These are phyloP conservation scores for Phytophthora tubulina DNA, from an alignment of 352 stramenopile species.

Conservation along the genomic window DNA sequence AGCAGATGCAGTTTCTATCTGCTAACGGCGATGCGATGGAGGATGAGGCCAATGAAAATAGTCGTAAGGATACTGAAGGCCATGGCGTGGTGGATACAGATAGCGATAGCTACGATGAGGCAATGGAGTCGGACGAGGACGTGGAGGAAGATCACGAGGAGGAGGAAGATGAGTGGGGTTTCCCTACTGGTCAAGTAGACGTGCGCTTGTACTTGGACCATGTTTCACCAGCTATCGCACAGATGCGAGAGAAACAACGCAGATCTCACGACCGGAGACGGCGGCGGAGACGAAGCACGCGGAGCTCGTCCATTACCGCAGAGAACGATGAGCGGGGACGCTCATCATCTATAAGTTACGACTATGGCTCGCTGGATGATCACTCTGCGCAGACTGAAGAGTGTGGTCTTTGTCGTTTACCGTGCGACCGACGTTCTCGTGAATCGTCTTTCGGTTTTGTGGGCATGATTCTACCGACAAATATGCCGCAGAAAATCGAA, in stretches of 20 bases:
- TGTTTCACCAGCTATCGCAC: slow-evolving; percentile 67
- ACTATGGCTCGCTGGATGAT: slow-evolving; percentile 39
- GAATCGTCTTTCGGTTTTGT: slow-evolving; percentile 74
- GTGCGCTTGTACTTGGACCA: slow-evolving; percentile 76
- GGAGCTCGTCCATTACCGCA: slow-evolving; percentile 38
- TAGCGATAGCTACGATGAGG: slow-evolving; percentile 40
- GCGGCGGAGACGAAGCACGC: slow-evolving; percentile 46
- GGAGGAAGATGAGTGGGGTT: slow-evolving; percentile 82
- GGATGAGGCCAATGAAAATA: slow-evolving; percentile 20
- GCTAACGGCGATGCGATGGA: slow-evolving; percentile 46
- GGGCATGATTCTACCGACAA: slow-evolving; percentile 74
- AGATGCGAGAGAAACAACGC: slow-evolving; percentile 61
- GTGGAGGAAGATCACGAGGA: slow-evolving; percentile 66
- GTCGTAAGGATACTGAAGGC: slow-evolving; percentile 10
- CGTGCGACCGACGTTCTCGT: slow-evolving; percentile 50
- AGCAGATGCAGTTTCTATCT: slow-evolving; percentile 80
- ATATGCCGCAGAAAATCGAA: slow-evolving; percentile 54
- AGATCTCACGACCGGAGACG: slow-evolving; percentile 41
- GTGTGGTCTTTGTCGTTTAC: slow-evolving; percentile 71
- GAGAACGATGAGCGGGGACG: slow-evolving; percentile 25
- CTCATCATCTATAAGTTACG: slow-evolving; percentile 35
- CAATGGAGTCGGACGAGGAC: slow-evolving; percentile 50
- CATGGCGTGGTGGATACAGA: slow-evolving; percentile 15
- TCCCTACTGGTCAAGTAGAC: slow-evolving; percentile 78
- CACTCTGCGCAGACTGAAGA: slow-evolving; percentile 48